phyloP scores from a whole-genome alignment of 1,284 basidiomycete genomes.

The Ustilago bromivora region DNA sequence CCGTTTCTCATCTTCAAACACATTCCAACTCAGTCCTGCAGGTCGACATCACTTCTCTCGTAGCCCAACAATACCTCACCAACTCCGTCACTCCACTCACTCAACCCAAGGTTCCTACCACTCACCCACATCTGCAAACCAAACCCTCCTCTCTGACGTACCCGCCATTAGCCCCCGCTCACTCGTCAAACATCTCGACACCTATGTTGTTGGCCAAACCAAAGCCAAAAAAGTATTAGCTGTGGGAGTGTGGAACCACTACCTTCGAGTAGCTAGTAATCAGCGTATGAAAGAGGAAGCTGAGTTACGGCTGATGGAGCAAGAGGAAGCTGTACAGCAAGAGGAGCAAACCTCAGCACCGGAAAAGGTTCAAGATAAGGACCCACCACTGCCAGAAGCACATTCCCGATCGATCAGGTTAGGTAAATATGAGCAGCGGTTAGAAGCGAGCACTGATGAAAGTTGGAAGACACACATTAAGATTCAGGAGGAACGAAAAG shows the following conservation, averaged over 20 bases:
- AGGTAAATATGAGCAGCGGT: slow-evolving; percentile 10
- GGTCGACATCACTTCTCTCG: not conserved
- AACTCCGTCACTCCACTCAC: slow-evolving; percentile 1
- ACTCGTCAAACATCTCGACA: slow-evolving; percentile 87
- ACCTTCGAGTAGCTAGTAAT: slow-evolving; percentile 39
- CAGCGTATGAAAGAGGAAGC: slow-evolving; percentile 34
- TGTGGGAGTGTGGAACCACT: slow-evolving; percentile 74
- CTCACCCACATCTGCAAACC: slow-evolving; percentile 7
- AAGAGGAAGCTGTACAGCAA: not conserved
- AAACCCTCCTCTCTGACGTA: slow-evolving; percentile 15
- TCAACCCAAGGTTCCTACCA: slow-evolving; percentile 27
- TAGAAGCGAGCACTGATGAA: not conserved
- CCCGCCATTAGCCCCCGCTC: slow-evolving; percentile 68
- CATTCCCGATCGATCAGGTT: slow-evolving; percentile 11
- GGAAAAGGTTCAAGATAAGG: not conserved
- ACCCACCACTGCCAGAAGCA: slow-evolving; percentile 2
- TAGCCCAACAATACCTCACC: slow-evolving; percentile 7
- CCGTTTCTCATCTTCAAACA: not conserved
- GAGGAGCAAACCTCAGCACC: not conserved
- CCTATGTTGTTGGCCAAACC: slow-evolving; percentile 92
- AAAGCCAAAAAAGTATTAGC: slow-evolving; percentile 91
- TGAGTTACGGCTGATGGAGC: slow-evolving; percentile 11
- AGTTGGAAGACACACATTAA: slow-evolving; percentile 2
- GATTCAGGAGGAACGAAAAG: slow-evolving; percentile 17
- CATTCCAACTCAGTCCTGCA: not conserved